Evolutionary conservation across 2,329 filamentous ascomycete species (phyloP), one percentile per base, ranked within the genome.

Genomic region (Gnomoniopsis sp.): DNA sequence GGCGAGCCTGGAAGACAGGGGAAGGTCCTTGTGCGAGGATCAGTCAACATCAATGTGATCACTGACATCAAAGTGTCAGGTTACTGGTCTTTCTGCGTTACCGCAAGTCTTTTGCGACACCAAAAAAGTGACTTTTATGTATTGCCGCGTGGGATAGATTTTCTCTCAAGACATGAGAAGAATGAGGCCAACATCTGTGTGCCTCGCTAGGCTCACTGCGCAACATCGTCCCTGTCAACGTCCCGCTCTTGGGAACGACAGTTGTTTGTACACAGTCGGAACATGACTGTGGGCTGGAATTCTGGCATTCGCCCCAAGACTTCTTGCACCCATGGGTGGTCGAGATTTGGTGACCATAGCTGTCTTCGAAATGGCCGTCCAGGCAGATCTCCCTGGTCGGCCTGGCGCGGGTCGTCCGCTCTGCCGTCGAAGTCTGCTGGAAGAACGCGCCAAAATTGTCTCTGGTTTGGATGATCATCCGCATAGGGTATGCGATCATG

Each of bases 271-370:
- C 48, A 56, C 21, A 56, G n/a, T 7, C 54, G 48, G 19, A 56
- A 44, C 54, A 56, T 51, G 21, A 50, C 36, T n/a, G 38, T 34
- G 7, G 54, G 54, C 11, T 14, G 54, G 46, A 56, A 50, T 23
- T 44, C 17, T 19, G 54, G 54, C 48, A 56, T 50, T 11, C 36
- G 34, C 17, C 17, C 8, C 19, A 56, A 14, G 2, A 17, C 34
- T 4, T 44, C 19, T n/a, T 26, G 19, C 22, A 53, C 49, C 55
- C 55, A 57, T 1, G 55, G 43, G 22, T 53, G 49, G 34, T 44
- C 11, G 2, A 14, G 36, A 19, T 51, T 51, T 10, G 48, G 41
- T 30, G 21, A 17, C 26, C 48, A 46, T 7, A 51, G 15, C 33
- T 51, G 49, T 12, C 49, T 33, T n/a, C 17, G 30, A 51, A 51